Evolutionary conservation across 371 early-diverging fungal genomes (phyloP).

Genomic region (Apophysomyces variabilis): DNA sequence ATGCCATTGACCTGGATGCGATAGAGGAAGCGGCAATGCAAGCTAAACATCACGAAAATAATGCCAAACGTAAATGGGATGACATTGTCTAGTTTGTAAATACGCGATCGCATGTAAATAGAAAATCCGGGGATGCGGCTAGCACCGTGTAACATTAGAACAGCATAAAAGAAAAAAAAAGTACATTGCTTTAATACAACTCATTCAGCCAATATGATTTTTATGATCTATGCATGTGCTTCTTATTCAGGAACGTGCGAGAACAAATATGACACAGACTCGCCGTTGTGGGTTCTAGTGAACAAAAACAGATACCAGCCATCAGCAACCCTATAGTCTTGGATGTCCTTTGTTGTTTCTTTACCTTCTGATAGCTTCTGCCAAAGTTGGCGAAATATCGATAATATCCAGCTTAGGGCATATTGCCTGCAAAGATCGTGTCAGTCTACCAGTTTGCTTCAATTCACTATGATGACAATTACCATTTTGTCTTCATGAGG

Average conservation of each 20-base stretch:
- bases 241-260: slow-evolving; percentile 59
- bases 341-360: background rate
- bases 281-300: slow-evolving; percentile 91
- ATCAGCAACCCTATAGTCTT: background rate
- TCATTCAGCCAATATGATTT: slow-evolving; percentile 9
- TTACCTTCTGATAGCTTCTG: slow-evolving; percentile 87
- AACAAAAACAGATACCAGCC: background rate
- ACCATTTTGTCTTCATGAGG: slow-evolving; percentile 89
- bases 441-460: background rate
- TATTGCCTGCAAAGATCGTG: slow-evolving; percentile 44
- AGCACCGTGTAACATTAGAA: background rate
- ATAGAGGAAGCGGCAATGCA: background rate
- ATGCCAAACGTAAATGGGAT: background rate
- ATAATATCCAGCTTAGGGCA: slow-evolving; percentile 92
- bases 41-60: background rate
- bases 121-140: background rate
- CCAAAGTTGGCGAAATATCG: slow-evolving; percentile 92
- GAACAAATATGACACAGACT: slow-evolving; percentile 90
- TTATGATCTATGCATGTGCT: slow-evolving; percentile 9
- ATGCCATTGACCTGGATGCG: background rate
- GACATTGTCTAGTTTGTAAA: background rate
- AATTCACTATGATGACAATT: slow-evolving; percentile 9
- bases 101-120: background rate
- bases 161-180: background rate
- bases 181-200: slow-evolving; percentile 7